Evolutionary conservation across 1,284 basidiomycete species (phyloP), one percentile per base, ranked within the genome.

Genomic region (Phellinidium pouzarii): DNA sequence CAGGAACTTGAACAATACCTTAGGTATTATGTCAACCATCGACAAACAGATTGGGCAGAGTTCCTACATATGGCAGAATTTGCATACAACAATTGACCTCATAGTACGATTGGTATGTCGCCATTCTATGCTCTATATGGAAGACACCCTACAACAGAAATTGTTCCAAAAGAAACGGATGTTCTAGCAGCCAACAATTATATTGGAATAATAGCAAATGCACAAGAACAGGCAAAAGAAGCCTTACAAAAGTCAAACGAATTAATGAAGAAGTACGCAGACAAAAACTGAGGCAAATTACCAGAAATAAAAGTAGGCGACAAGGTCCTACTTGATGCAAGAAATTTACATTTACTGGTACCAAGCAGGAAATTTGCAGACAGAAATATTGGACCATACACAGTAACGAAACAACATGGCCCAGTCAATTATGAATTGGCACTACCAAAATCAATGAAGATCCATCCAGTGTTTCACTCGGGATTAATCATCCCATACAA

Each of bases 381-480:
- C 7, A 36, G 41, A 44, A 23, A 40, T 4, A 17, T 43, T 2
- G 48, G 52, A 43, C 66, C 64, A 0, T 66, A 58, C 55, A 48
- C 29, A 7, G 53, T 66, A 25, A 19, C 49, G 1, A 25, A 56
- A 27, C 44, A 57, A 19, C 31, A 61, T 44, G 36, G 40, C 9
- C 31, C 20, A 34, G 29, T 47, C 6, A 52, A 55, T 3, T 62
- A 50, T 50, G 34, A 57, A 42, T 45, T 64, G 22, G 31, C 61
- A 37, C 55, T 65, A 23, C 60, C 65, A 31, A 8, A 48, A 19
- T 17, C 54, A 26, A 40, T 58, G 47, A 47, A 53, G 44, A 40
- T 66, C 3, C 67, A 68, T 51, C 52, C 59, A 1, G 61, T 65
- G 4, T 67, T 68, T 56, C 64, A 68, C 46, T 56, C 60, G 1